Base-by-base conservation (phyloP, 73 alveolate species). In the Effrenium voratum region DNA sequence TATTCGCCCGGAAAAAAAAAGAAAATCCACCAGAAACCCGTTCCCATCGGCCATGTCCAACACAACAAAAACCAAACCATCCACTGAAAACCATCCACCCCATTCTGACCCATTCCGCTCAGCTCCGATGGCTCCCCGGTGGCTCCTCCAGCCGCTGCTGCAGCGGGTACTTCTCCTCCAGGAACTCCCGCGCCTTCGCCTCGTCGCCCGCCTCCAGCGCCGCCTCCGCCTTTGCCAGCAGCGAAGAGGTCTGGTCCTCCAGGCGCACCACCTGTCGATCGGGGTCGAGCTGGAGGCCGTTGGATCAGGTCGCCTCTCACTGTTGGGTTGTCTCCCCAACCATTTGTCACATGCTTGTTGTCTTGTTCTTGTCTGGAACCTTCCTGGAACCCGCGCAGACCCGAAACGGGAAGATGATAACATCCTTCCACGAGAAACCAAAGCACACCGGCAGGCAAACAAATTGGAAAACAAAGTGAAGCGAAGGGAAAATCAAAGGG, bases 191-290 rank as follows among this genome's bases (percentile, higher is more conserved):
- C 3, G 92, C 92, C 19, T 72, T 49, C 24, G 92, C 92, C 75
- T 82, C 92, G 41, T 82, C 92, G 24, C 49, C 92, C 2, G 92
- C 92, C 92, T 82, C 73, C 50, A 82, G 75, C 47, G 92, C 92
- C 1, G 72, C 92, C 34, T 49, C 50, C 34, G 92, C 92, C 6
- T 73, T 47, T 5, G 36, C 49, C 28, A 73, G 46, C 73, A 82
- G 75, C 13, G 46, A 72, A 16, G 46, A 19, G 75, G 49, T 30
- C 73, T 82, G 75, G 36, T 46, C 73, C 36, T 82, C 92, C 72
- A 34, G 12, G 13, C 92, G 72, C 50, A 82, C 73, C 36, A 82
- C 49, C n/a, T n/a, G n/a, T n/a, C n/a, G n/a, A n/a, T n/a, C n/a
- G n/a, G n/a, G n/a, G n/a, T n/a, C n/a, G n/a, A n/a, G n/a, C n/a